Percentiles rank a stretch among this genome's conserved stretches.
These are phyloP conservation scores for Coelastrella sp. DNA, from an alignment of 139 green algal genomes.

Conservation along the genomic window DNA sequence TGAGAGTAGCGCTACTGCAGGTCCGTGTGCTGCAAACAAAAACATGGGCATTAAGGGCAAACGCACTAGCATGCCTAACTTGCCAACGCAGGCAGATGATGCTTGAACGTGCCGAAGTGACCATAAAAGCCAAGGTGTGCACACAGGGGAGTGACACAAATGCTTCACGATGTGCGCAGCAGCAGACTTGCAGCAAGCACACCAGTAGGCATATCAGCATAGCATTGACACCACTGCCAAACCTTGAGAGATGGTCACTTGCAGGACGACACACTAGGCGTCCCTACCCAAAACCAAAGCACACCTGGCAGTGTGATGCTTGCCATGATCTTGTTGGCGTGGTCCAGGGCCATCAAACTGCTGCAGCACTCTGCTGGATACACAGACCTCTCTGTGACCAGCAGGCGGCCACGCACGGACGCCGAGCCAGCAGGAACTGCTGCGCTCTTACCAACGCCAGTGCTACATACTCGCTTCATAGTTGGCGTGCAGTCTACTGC, in stretches of 20 bases:
- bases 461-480: background rate
- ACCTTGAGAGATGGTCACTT: background rate
- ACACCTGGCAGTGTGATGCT: slow-evolving; percentile 46
- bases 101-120: too few relatives aligned
- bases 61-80: too few relatives aligned
- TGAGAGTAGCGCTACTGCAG: too few relatives aligned
- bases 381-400: slow-evolving; percentile 15
- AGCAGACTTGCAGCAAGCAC: background rate
- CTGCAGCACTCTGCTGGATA: slow-evolving; percentile 20
- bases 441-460: background rate
- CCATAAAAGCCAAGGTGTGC: too few relatives aligned
- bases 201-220: background rate
- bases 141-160: too few relatives aligned
- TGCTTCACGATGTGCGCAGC: too few relatives aligned
- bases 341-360: slow-evolving; percentile 34
- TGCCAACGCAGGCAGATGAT: too few relatives aligned
- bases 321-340: slow-evolving; percentile 51
- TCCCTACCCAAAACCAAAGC: background rate
- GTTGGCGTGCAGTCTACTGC: background rate
- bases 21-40: too few relatives aligned
- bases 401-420: background rate
- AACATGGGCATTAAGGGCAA: too few relatives aligned
- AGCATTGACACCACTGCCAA: background rate
- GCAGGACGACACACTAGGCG: background rate
- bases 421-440: background rate